phyloP scores from a whole-genome alignment of 495 filamentous ascomycete species.

The Lasiosphaeria hispida region DNA sequence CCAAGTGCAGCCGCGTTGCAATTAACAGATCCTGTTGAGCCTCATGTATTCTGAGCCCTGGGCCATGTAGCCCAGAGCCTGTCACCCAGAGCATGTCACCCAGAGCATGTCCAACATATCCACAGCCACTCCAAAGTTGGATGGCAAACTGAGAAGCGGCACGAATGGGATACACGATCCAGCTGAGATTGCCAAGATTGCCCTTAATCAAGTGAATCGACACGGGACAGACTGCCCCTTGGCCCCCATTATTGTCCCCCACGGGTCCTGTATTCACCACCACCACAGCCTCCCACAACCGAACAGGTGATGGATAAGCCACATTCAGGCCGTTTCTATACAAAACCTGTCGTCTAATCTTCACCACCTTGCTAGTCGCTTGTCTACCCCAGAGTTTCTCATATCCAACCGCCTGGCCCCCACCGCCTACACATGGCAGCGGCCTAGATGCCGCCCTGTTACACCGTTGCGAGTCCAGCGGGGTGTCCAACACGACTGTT shows the following conservation, averaged over 20 bases:
- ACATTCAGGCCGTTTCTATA: background rate
- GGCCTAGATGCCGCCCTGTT: too few relatives aligned
- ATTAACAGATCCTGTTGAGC: too few relatives aligned
- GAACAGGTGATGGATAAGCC: background rate
- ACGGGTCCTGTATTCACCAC: background rate
- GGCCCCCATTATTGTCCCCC: background rate
- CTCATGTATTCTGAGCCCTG: too few relatives aligned
- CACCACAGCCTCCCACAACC: background rate
- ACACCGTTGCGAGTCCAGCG: too few relatives aligned
- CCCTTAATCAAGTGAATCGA: too few relatives aligned
- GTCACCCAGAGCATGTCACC: too few relatives aligned
- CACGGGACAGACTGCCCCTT: background rate
- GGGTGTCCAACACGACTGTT: too few relatives aligned
- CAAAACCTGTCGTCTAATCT: background rate
- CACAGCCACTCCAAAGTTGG: background rate
- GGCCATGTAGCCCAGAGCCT: too few relatives aligned
- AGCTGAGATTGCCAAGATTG: too few relatives aligned
- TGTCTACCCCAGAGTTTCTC: background rate
- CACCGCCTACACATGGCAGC: too few relatives aligned
- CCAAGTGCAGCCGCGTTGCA: too few relatives aligned
- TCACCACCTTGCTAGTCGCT: background rate
- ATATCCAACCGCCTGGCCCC: too few relatives aligned
- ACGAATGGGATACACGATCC: background rate
- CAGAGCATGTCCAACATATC: background rate
- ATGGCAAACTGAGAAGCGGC: background rate